Evolutionary conservation across 1,139 yeast species (phyloP).

Genomic region (Arxiozyma bovina): DNA sequence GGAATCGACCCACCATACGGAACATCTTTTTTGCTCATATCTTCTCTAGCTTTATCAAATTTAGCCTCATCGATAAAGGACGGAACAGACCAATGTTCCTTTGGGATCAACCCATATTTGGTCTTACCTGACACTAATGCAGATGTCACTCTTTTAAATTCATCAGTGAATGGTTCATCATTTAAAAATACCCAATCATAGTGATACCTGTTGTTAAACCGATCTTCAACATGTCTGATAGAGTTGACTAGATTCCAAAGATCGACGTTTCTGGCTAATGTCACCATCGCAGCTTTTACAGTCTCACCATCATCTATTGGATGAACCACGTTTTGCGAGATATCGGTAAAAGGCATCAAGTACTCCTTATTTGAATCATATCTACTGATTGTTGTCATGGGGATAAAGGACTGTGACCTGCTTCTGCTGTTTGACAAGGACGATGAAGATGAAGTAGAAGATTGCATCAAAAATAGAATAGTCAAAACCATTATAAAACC

Average conservation of each 20-base stretch:
- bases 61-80: constrained; percentile 50
- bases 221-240: constrained; percentile 59
- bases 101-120: constrained; percentile 43
- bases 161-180: constrained; percentile 42
- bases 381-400: constrained; percentile 2
- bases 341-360: constrained; percentile 25
- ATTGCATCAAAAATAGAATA: constrained; percentile 20
- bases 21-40: constrained; percentile 40
- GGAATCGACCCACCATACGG: constrained; percentile 57
- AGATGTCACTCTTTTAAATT: constrained; percentile 37
- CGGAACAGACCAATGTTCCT: constrained; percentile 50
- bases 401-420: not conserved
- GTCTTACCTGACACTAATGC: constrained; percentile 42
- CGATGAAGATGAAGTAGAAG: not conserved
- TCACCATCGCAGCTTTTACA: constrained; percentile 63
- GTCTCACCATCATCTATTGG: constrained; percentile 31
- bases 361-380: constrained; percentile 7
- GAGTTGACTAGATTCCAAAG: constrained; percentile 51
- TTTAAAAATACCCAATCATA: constrained; percentile 76
- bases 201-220: constrained; percentile 56
- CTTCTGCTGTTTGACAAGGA: not conserved
- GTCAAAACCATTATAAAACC: constrained; percentile 21
- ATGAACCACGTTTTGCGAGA: constrained; percentile 23
- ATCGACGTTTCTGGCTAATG: constrained; percentile 68
- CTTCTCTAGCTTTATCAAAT: constrained; percentile 43